Evolutionary conservation across 1,284 basidiomycete species (phyloP).

Genomic region (Cryptococcus sp.): DNA sequence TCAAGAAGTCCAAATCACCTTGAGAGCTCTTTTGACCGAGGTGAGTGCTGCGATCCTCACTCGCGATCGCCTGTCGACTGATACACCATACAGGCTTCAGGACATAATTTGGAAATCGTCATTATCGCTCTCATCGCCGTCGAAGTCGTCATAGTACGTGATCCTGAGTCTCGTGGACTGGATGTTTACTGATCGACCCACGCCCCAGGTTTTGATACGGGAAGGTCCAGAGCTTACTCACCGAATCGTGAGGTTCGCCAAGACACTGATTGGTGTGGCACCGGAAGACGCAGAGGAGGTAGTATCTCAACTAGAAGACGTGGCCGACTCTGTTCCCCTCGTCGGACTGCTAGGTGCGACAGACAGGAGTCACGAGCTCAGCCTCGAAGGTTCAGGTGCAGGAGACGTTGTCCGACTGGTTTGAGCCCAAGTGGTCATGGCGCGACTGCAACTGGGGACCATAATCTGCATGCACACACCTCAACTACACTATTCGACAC

Average conservation of each 20-base stretch:
- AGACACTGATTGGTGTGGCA: neutral
- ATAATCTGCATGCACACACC: too few relatives aligned
- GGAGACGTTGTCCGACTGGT: too few relatives aligned
- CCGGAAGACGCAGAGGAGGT: constrained; percentile 8
- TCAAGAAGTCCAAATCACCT: constrained; percentile 65
- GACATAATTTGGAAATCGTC: constrained; percentile 85
- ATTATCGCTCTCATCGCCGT: constrained; percentile 88
- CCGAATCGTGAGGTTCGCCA: constrained; percentile 14
- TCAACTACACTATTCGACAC: too few relatives aligned
- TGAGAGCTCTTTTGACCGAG: constrained; percentile 76
- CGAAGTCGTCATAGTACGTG: constrained; percentile 79
- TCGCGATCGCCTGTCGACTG: constrained; percentile 1
- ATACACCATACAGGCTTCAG: constrained; percentile 63
- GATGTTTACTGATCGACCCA: neutral
- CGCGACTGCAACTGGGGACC: too few relatives aligned
- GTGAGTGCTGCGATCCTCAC: constrained; percentile 49
- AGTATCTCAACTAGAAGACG: constrained; percentile 3
- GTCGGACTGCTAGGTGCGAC: constrained; percentile 4
- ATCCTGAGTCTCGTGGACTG: neutral
- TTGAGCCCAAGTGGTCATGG: too few relatives aligned
- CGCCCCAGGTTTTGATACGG: constrained; percentile 29
- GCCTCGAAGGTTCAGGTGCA: too few relatives aligned
- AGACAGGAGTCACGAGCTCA: too few relatives aligned
- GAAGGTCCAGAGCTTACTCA: constrained; percentile 34
- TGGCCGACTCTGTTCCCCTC: constrained; percentile 5